Conservation (phyloP, 139 green algal genomes). For the Volvox africanus region DNA sequence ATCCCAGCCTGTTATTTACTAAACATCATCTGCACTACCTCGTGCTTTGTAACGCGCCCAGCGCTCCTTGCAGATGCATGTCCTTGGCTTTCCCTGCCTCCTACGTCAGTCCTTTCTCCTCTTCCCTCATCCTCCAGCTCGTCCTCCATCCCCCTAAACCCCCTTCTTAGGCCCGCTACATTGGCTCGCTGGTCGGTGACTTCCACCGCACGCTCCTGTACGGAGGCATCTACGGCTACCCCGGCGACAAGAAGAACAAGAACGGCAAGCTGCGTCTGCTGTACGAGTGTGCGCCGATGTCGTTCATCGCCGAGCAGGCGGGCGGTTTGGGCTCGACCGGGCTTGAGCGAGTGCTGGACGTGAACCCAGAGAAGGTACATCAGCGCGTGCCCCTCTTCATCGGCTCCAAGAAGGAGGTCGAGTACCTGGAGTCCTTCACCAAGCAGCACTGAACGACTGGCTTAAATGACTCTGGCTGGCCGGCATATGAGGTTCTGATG, state of each 20-base stretch:
- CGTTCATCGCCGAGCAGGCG: constrained; percentile 91
- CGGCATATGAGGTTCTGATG: background rate
- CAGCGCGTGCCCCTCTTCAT: constrained; percentile 85
- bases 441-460: constrained; percentile 58
- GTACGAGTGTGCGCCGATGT: constrained; percentile 99
- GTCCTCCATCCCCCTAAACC: background rate
- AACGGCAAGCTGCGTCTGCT: constrained; percentile 98
- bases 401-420: constrained; percentile 92
- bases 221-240: constrained; percentile 98
- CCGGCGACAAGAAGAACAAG: constrained; percentile 91
- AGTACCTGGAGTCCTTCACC: constrained; percentile 94
- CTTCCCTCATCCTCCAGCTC: background rate
- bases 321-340: constrained; percentile 84
- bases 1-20: background rate
- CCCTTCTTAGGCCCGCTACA: constrained; percentile 85
- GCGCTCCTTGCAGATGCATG: background rate
- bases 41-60: background rate
- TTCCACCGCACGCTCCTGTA: constrained; percentile 99
- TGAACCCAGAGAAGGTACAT: constrained; percentile 76
- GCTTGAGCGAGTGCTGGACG: constrained; percentile 80
- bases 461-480: background rate
- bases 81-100: no score
- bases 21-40: background rate
- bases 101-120: no score
- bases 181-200: constrained; percentile 95